Evolutionary conservation across 768 basidiomycete species (phyloP), one percentile per base, ranked within the genome.

Genomic region (Russula sp.): DNA sequence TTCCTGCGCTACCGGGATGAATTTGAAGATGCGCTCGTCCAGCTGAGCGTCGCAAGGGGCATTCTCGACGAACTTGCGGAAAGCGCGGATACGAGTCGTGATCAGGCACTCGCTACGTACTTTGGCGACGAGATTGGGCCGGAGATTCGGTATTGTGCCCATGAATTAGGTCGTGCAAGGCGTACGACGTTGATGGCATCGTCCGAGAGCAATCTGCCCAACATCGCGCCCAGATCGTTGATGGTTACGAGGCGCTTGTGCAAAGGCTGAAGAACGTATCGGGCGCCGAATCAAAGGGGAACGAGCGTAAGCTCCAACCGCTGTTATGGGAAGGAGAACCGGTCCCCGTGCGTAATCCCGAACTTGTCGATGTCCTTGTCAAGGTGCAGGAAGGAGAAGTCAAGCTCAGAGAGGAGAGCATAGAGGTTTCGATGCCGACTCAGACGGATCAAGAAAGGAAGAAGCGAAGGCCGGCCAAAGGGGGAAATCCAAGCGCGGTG

Each of bases 111-210:
- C 10, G 90, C 92, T 5, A 83, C 84, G 10, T 80, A 91, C 34
- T 90, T 92, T 71, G 82, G 88, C 6, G 95, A 98, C 71, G 89
- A 90, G 70, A 84, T 96, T 59, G 87, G 90, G 26, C 94, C 96
- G 0, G 87, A 97, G 74, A 93, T 98, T 59, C 80, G 96, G 51
- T 89, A 94, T 75, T 93, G 89, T 69, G 94, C 95, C 0, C 96
- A 98, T 70, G 88, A 93, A 71, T 79, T 95, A 16, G 91, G 93
- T 1, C 79, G 85, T 58, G 79, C 49, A 88, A 85, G 70, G 86
- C 90, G 4, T 95, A 94, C 75, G 91, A 94, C 72, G 77, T 94
- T 34, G 88, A 90, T 67, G 83, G 79, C 5, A 88, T 94, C 67
- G 88, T 85, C 22, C 76, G 78, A 6, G 88, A 89, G 61, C 72